phyloP scores from a whole-genome alignment of 2,329 filamentous ascomycete genomes.

The Exophiala lecanii-corni region DNA sequence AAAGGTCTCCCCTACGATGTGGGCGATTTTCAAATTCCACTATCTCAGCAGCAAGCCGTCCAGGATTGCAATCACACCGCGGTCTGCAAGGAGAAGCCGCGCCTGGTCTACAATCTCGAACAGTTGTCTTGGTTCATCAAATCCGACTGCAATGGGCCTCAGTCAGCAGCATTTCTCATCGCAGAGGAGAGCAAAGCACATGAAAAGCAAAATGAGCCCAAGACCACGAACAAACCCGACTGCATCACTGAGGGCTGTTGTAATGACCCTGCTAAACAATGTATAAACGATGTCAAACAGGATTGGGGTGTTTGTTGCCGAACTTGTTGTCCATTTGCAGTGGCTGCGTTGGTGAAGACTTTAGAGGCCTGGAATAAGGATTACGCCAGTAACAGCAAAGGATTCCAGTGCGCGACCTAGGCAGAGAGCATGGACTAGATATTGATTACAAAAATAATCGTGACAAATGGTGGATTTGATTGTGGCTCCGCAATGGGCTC shows the following conservation, averaged over 20 bases:
- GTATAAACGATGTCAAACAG: no score
- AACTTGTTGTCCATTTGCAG: not conserved
- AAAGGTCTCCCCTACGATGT: not conserved
- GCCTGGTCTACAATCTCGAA: conserved; percentile 2
- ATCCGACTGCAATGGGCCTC: conserved; percentile 1
- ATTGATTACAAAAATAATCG: not conserved
- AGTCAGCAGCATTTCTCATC: not conserved
- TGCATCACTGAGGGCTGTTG: not conserved
- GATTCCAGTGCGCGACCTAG: not conserved
- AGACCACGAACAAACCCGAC: no score
- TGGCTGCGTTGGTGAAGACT: not conserved
- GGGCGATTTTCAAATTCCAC: not conserved
- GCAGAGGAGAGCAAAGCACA: no score
- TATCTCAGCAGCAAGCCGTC: not conserved
- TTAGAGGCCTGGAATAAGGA: not conserved
- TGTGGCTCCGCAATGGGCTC: not conserved
- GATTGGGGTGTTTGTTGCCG: no score
- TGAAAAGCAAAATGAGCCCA: no score
- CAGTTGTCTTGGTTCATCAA: conserved; percentile 1
- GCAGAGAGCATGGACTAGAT: not conserved
- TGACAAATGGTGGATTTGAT: not conserved
- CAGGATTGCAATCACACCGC: not conserved
- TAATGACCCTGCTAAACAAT: not conserved
- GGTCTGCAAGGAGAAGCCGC: not conserved
- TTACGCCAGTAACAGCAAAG: not conserved